Evolutionary conservation across 2,329 filamentous ascomycete genomes (phyloP).

Genomic region (Botrytis sinoallii): DNA sequence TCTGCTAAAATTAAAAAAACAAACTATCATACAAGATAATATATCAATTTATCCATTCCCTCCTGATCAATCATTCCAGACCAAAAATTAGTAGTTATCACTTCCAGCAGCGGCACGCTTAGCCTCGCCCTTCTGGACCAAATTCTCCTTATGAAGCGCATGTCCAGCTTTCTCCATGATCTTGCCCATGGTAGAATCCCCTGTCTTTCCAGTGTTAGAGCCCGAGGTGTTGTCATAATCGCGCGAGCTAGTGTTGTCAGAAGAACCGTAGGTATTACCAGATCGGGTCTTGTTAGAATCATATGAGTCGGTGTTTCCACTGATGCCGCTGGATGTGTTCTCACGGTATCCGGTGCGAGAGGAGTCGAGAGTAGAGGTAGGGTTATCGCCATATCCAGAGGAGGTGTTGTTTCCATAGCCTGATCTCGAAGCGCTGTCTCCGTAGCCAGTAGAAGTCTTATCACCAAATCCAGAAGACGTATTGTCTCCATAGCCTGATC

Average conservation of each 20-base stretch:
- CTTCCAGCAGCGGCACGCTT: constrained; percentile 46
- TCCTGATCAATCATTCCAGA: background rate
- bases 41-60: background rate
- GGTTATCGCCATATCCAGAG: constrained; percentile 10
- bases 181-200: constrained; percentile 47
- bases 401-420: background rate
- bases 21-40: background rate
- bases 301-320: constrained; percentile 24
- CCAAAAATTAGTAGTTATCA: background rate
- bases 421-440: background rate
- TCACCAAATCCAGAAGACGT: background rate
- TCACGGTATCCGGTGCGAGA: constrained; percentile 19
- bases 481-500: background rate
- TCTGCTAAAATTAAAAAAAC: background rate
- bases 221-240: constrained; percentile 24
- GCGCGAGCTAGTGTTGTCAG: constrained; percentile 26
- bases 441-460: background rate
- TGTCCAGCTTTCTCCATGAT: constrained; percentile 56
- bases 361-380: background rate
- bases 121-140: constrained; percentile 49
- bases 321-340: constrained; percentile 8
- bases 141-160: constrained; percentile 46
- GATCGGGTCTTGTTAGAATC: constrained; percentile 17
- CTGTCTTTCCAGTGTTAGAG: constrained; percentile 29
- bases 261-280: constrained; percentile 26